Evolutionary conservation across 495 filamentous ascomycete species (phyloP), one percentile per base, ranked within the genome.

Genomic region (Talaromyces liani): DNA sequence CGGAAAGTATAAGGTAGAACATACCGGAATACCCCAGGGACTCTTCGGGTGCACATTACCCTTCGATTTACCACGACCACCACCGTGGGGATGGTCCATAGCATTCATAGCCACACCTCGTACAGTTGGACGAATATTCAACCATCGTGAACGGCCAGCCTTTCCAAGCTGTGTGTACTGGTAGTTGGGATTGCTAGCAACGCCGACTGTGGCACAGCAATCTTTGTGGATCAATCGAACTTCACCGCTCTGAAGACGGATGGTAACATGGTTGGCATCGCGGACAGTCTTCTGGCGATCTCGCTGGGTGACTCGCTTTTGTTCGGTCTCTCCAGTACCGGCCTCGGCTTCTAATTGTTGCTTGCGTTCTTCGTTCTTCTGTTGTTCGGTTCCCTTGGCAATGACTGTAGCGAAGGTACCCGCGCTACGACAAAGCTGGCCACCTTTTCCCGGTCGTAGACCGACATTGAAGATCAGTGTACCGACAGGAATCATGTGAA

Each of bases 51-150:
- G 80, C 62, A 90, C 84, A 74, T 98, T 98, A 82, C 94, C 93
- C 89, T 98, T 98, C 25, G 91, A 96, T 80, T 98, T 98, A 73
- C 94, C 94, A 80, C 95, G 84, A 72, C 94, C 94, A 88, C 94
- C 94, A 84, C 94, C 94, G 77, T 98, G 94, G 68, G 94, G 93
- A 84, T 98, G 94, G 67, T 98, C 95, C 65, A 79, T 84, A 64
- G 93, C 92, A 75, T 98, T 98, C 94, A 98, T 98, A 20, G 94
- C 94, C 69, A 98, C 74, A 87, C 94, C 94, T 77, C 94, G 84
- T 36, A 98, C 94, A 6, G 94, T 97, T 0, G 94, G 94, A 64
- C 94, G 79, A 68, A 96, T 95, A 64, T 92, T 92, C 66, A 97
- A 74, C 93, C 92, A 97, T 68, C 94, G 83, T 54, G 86, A 90